Evolutionary conservation across 2,329 filamentous ascomycete species (phyloP).

Genomic region (Ceratocystis ficicola): DNA sequence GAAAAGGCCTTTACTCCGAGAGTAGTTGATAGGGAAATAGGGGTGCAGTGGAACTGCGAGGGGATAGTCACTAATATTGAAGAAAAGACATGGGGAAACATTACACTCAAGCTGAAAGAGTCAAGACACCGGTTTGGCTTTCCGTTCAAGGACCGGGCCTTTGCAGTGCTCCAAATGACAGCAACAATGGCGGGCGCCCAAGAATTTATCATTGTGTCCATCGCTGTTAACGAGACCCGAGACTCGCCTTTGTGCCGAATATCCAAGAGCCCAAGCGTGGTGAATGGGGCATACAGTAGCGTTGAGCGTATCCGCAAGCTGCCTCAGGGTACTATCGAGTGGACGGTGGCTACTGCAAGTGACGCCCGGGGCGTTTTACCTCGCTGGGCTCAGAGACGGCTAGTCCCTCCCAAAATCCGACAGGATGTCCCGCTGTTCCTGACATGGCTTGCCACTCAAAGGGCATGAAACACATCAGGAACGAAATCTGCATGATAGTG

Average conservation of each 20-base stretch:
- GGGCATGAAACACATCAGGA: conserved; percentile 16
- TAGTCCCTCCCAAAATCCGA: conserved; percentile 49
- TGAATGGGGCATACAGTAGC: conserved; percentile 50
- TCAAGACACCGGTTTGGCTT: conserved; percentile 52
- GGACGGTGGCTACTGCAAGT: conserved; percentile 66
- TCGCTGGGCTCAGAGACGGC: conserved; percentile 51
- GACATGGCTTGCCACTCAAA: conserved; percentile 43
- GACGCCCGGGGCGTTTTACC: conserved; percentile 58
- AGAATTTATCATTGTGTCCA: conserved; percentile 47
- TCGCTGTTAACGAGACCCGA: conserved; percentile 34
- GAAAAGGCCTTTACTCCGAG: conserved; percentile 34
- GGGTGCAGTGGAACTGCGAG: conserved; percentile 34
- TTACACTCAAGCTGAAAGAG: conserved; percentile 45
- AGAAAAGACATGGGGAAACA: conserved; percentile 35
- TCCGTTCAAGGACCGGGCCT: conserved; percentile 51
- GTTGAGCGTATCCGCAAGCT: conserved; percentile 48
- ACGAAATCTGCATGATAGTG: conserved; percentile 18
- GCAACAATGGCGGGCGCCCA: conserved; percentile 24
- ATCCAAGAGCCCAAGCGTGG: conserved; percentile 42
- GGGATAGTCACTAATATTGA: conserved; percentile 32
- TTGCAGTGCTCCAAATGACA: conserved; percentile 53
- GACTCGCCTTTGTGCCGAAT: conserved; percentile 49
- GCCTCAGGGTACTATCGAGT: conserved; percentile 44
- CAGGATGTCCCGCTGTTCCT: conserved; percentile 63
- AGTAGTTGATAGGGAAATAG: conserved; percentile 30